Base-by-base conservation (phyloP, 345 rosid species). In the Eucalyptus sideroxylon region DNA sequence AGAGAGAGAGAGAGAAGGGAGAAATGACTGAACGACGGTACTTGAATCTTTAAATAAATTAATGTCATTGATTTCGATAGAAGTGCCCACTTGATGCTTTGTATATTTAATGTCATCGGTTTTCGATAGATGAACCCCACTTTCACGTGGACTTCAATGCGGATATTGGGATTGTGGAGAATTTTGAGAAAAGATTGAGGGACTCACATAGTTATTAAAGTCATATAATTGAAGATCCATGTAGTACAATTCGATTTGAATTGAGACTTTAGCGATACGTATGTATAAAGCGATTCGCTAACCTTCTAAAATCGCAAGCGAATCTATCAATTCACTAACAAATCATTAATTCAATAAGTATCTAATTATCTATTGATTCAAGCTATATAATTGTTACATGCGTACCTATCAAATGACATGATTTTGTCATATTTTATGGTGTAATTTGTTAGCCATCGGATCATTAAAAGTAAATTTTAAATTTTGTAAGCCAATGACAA, bases 211-310 rank as follows among this genome's bases (percentile, higher is more conserved):
- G 47, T 21, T 24, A 7, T 6, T 2, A 40, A 40, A 4, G 3
- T 40, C 85, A 40, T 40, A 11, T 40, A 11, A 77, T 77, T 40
- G 3, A 11, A 24, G 8, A 77, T 77, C 24, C 27, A 21, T 23
- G 8, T 8, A 0, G 8, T 34, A 37, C 14, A 10, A 34, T 69
- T 69, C 44, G 13, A 69, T 69, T 10, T 34, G 9, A 77, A 6
- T 77, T 6, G 30, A 11, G 30, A 77, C 8, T 5, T 40, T 21
- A 37, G 14, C 16, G 5, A 37, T 5, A 21, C 30, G 8, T 1
- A 21, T 7, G 26, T 11, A 0, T 11, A 23, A 77, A 42, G 30
- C 9, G 16, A 23, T 37, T 77, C 8, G 0, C 15, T 5, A 0
- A 69, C 1, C 11, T 69, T 69, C 0, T 9, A 6, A 34, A 69